Base-by-base conservation (phyloP, 208 protist genomes). In the Crithidia bombi region DNA sequence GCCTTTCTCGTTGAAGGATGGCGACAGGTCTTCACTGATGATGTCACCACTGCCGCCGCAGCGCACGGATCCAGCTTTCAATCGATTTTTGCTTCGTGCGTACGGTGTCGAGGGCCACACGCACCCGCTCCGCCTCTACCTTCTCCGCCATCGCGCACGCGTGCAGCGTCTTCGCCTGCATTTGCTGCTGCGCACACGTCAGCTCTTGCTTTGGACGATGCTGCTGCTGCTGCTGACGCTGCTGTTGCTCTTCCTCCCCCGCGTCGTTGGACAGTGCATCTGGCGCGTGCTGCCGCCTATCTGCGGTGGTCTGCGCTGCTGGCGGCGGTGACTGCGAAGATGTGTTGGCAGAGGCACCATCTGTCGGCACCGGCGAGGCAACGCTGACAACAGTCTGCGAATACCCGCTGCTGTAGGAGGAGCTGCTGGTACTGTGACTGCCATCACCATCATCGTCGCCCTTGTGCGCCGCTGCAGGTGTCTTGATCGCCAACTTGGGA, bases 11-110 rank as follows among this genome's bases (percentile, higher is more conserved):
- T n/a, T n/a, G n/a, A n/a, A n/a, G n/a, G n/a, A n/a, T n/a, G n/a
- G n/a, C n/a, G n/a, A n/a, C n/a, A n/a, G n/a, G n/a, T n/a, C 35
- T 58, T 47, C 41, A 7, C 41, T 47, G 36, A 12, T 11, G 21
- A 5, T 47, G 2, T 52, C 44, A 54, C 43, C 44, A 41, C 35
- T 54, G 36, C 14, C 33, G 4, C 23, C 21, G 46, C 33, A 73
- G 12, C 28, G 55, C 67, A 1, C 15, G 25, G 0, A 81, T 65
- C 75, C 75, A 81, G 2, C 6, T 71, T n/a, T 81, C 62, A 38
- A 81, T 81, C 3, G 69, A 62, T 23, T 69, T 51, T 15, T 73
- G 56, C 69, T 81, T 81, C 3, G 56, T 55, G 39, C 51, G 41
- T 7, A 74, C 44, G 2, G 75, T 75, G 39, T 73, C 58, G 14